Evolutionary conservation across 139 green algal genomes (phyloP), one percentile per base, ranked within the genome.

Genomic region (Penium margaritaceum): DNA sequence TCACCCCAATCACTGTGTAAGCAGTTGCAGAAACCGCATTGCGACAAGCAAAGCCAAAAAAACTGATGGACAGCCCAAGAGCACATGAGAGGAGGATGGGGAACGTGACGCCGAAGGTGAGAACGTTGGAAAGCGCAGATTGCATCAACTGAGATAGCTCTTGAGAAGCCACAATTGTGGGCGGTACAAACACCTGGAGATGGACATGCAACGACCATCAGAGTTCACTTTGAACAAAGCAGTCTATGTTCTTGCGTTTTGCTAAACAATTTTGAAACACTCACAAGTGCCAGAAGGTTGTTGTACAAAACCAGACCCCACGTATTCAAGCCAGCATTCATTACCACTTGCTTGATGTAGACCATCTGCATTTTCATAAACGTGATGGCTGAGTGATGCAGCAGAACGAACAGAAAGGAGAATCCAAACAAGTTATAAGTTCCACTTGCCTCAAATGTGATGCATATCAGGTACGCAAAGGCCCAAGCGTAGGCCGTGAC

Each of bases 1-100:
- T 76, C 64, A 92, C 90, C 55, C 89, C 89, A 14, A 95, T 86
- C n/a, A 95, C 84, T 0, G 88, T 90, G 71, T 90, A 91, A 1
- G 86, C 72, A 1, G 89, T 95, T 9, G 89, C 89, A 0, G 81
- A 87, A 5, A 91, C 77, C 51, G 78, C 57, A 57, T 65, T 60
- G 27, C 89, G 83, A 67, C 90, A 77, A 44, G 84, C 53, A 68
- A 92, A 92, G 53, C 67, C 76, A 35, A 78, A 84, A 73, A 88
- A 89, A 37, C 32, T 78, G 73, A 91, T 88, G 70, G 66, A 76
- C 5, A 89, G 61, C 19, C 89, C 89, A 29, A 86, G 76, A 2
- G 84, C 33, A 83, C 89, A 95, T 0, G 85, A 91, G 19, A 86
- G 64, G 3, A 78, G 1, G 37, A 93, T 37, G 6, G 82, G 76